A percentile compares a stretch with the other conserved stretches of the same genome.
phyloP scores from a whole-genome alignment of 176 grass and related monocot species.

The Ananas comosus region DNA sequence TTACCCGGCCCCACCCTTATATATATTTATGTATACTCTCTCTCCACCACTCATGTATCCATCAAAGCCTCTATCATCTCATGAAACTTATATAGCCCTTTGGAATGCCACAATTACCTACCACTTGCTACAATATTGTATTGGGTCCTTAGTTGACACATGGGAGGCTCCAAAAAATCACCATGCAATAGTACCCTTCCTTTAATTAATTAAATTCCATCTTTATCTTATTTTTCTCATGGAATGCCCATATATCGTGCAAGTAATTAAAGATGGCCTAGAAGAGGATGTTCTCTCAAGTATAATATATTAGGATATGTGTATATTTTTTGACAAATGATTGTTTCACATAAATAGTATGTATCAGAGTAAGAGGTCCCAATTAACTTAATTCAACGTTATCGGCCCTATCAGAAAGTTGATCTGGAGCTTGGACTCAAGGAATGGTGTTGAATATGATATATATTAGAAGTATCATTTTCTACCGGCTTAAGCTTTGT shows the following conservation, averaged over 20 bases:
- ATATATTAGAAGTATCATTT: too few species aligned
- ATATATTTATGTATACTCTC: not conserved
- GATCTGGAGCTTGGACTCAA: too few species aligned
- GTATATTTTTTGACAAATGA: too few species aligned
- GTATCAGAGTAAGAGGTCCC: too few species aligned
- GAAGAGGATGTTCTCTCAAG: too few species aligned
- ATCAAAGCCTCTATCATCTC: constrained; percentile 6
- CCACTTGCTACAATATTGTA: not conserved
- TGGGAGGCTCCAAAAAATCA: not conserved
- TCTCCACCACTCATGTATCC: constrained; percentile 13
- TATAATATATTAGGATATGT: too few species aligned
- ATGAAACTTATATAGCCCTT: not conserved
- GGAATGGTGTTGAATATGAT: too few species aligned
- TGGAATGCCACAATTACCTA: not conserved
- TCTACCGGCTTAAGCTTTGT: not conserved
- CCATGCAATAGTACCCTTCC: not conserved
- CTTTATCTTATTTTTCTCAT: not conserved
- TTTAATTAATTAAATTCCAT: not conserved
- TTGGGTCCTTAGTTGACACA: not conserved
- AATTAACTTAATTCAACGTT: too few species aligned
- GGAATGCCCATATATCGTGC: not conserved
- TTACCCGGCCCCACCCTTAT: not conserved
- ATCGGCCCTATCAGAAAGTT: too few species aligned
- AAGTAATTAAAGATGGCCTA: not conserved
- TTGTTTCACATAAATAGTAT: too few species aligned